A percentile compares a stretch with the other conserved stretches of the same genome.
These are phyloP conservation scores for Brassica rapa DNA, from an alignment of 345 rosid genomes.

Conservation along the genomic window DNA sequence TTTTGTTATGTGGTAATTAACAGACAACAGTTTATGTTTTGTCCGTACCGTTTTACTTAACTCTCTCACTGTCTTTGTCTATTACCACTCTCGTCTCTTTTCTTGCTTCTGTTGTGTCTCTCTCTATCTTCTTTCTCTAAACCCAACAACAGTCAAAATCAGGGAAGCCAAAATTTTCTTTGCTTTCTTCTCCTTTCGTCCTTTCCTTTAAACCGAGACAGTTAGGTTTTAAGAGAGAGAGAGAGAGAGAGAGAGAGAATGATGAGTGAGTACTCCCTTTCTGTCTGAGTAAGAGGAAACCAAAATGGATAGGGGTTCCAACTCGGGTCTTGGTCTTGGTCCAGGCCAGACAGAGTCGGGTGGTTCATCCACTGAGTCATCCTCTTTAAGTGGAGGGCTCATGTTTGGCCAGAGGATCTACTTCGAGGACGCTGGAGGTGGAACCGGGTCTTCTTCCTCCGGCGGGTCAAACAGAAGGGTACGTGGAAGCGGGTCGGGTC, in stretches of 20 bases:
- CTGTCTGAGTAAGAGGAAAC: constrained; percentile 34
- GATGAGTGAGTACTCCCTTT: constrained; percentile 16
- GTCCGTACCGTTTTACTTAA: constrained; percentile 37
- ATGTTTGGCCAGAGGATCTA: constrained; percentile 77
- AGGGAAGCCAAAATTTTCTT: constrained; percentile 26
- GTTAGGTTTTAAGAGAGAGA: constrained; percentile 22
- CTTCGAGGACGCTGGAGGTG: constrained; percentile 61
- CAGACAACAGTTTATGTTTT: constrained; percentile 19
- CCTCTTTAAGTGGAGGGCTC: constrained; percentile 68
- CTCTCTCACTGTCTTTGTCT: constrained; percentile 49
- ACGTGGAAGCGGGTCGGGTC: constrained; percentile 47
- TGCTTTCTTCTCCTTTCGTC: constrained; percentile 33
- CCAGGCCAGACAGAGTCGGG: constrained; percentile 49
- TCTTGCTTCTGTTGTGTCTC: constrained; percentile 18
- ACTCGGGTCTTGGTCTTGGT: constrained; percentile 55
- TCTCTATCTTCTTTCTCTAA: constrained; percentile 1
- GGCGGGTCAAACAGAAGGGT: constrained; percentile 42
- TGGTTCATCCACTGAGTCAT: constrained; percentile 55
- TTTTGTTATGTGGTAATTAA: constrained; percentile 31
- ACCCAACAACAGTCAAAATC: constrained; percentile 41
- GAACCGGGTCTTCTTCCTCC: constrained; percentile 56
- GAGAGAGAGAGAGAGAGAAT: neutral
- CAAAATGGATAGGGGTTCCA: constrained; percentile 68
- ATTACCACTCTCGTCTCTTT: constrained; percentile 37
- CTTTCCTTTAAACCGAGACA: constrained; percentile 29